phyloP scores from a whole-genome alignment of 2,329 filamentous ascomycete genomes.

The Teratosphaeria destructans region DNA sequence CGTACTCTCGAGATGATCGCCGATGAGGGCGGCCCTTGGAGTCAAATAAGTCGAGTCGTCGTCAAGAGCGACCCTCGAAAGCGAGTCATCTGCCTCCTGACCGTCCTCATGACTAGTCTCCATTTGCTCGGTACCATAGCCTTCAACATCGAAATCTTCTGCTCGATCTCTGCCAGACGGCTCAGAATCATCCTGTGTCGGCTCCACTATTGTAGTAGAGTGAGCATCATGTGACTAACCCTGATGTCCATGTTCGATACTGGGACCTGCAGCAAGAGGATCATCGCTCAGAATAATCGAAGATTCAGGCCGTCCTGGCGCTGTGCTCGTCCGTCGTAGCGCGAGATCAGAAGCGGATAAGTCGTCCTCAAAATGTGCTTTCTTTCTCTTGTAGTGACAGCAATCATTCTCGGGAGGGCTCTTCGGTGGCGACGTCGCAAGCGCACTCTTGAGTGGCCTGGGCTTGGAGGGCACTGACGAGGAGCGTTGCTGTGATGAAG shows the following conservation, averaged over 20 bases:
- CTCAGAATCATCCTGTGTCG: neutral
- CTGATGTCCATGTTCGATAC: neutral
- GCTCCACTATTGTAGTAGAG: neutral
- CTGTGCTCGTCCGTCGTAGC: constrained; percentile 5
- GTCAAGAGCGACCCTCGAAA: neutral
- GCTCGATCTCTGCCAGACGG: neutral
- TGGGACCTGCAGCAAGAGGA: neutral
- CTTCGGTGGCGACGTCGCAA: constrained; percentile 1
- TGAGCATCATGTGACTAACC: neutral
- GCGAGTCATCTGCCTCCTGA: neutral
- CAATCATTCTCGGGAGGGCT: neutral
- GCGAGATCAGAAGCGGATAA: neutral
- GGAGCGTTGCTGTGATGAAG: constrained; percentile 2
- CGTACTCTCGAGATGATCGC: neutral
- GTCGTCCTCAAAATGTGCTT: constrained; percentile 9
- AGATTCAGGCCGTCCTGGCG: neutral
- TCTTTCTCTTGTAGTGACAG: constrained; percentile 4
- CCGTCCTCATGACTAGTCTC: neutral
- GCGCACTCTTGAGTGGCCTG: constrained; percentile 6
- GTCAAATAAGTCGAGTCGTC: neutral
- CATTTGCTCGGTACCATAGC: neutral
- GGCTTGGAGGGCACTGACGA: constrained; percentile 1
- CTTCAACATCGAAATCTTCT: neutral
- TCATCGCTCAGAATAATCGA: neutral
- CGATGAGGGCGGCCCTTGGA: neutral